These are phyloP conservation scores for Phascolomyces articulosus DNA, from an alignment of 371 early-diverging fungal genomes.

Conservation along the genomic window DNA sequence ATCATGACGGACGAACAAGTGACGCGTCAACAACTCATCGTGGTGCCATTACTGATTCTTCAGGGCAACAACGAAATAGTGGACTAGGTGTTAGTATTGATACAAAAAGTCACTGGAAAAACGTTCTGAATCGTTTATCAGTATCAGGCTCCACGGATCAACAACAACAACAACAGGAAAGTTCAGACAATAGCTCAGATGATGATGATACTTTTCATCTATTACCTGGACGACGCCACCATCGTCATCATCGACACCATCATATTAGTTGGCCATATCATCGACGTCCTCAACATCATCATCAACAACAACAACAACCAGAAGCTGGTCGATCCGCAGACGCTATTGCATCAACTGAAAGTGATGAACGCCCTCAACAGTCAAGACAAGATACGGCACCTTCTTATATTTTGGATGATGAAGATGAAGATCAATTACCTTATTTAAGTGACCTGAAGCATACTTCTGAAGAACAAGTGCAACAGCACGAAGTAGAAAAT, in stretches of 20 bases:
- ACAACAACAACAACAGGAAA: not conserved
- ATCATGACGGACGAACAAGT: constrained; percentile 6
- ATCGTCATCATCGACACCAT: constrained; percentile 33
- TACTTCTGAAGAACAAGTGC: not conserved
- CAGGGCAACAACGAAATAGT: not conserved
- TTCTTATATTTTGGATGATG: not conserved
- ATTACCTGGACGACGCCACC: not conserved
- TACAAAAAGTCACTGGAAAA: not conserved
- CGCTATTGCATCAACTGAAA: not conserved
- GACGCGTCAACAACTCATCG: constrained; percentile 4
- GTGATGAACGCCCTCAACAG: not conserved
- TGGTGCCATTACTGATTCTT: not conserved
- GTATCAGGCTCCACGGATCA: constrained; percentile 22
- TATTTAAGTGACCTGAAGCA: constrained; percentile 28
- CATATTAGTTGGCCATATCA: constrained; percentile 26
- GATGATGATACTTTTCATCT: constrained; percentile 4
- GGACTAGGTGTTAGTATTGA: not conserved
- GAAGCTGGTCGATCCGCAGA: not conserved
- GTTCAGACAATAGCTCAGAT: not conserved
- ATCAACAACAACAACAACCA: not conserved
- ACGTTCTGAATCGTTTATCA: constrained; percentile 12
- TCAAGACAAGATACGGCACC: not conserved
- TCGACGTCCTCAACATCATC: constrained; percentile 2
- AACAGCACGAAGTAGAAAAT: constrained; percentile 16
- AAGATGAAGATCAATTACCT: constrained; percentile 37